Conservation (phyloP, 2,329 filamentous ascomycete species). For the Seiridium unicorne region DNA sequence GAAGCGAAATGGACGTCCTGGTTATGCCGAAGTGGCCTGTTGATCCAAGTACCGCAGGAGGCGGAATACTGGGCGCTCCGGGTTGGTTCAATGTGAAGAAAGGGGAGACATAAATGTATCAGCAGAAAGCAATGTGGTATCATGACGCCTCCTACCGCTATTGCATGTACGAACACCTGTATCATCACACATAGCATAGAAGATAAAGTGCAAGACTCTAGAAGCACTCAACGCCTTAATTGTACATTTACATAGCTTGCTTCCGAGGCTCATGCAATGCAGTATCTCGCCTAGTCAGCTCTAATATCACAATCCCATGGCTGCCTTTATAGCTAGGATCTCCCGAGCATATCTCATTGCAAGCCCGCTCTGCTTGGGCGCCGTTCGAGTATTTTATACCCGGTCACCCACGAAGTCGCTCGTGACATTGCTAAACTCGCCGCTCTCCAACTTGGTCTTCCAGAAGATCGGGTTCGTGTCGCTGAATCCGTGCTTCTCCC, state of each 20-base stretch:
- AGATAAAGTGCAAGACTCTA: background rate
- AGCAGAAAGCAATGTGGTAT: background rate
- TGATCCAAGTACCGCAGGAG: conserved; percentile 58
- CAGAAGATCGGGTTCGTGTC: conserved; percentile 99
- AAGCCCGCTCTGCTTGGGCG: background rate
- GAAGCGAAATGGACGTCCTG: conserved; percentile 57
- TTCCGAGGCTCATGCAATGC: conserved; percentile 13
- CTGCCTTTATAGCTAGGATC: background rate
- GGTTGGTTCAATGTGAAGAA: conserved; percentile 37
- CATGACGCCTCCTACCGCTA: background rate
- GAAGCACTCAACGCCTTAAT: conserved; percentile 12
- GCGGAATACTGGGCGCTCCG: conserved; percentile 52
- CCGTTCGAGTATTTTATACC: conserved; percentile 5
- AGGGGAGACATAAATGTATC: background rate
- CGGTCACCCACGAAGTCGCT: conserved; percentile 57
- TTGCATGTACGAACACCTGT: background rate
- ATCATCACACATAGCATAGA: background rate
- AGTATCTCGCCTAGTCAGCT: background rate
- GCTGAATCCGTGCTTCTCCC: conserved; percentile 97
- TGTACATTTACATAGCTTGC: conserved; percentile 21
- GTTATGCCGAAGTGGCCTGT: conserved; percentile 72
- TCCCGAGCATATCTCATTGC: background rate
- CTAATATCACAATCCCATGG: conserved; percentile 14
- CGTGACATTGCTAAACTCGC: conserved; percentile 96
- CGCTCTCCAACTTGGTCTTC: conserved; percentile 98